Evolutionary conservation across 352 stramenopile genomes (phyloP), one percentile per base, ranked within the genome.

Genomic region (Pythium vanterpoolii): DNA sequence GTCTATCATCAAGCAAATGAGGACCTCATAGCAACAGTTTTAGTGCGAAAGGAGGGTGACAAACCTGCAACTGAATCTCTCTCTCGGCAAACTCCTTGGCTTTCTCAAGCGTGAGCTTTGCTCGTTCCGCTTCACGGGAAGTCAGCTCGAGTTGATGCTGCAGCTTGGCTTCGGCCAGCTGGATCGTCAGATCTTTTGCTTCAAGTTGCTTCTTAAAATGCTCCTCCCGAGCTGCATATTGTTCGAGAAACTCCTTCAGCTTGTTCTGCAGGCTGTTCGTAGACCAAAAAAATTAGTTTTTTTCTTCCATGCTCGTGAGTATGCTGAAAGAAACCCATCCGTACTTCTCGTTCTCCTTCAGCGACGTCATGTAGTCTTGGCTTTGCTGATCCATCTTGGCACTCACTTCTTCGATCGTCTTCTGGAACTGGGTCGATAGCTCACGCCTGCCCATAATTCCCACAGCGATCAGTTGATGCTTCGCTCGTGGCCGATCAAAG

Each of bases 311-410:
- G 5, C 23, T 11, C 21, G n/a, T 21, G 44, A 36, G 16, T 16
- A 14, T 31, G 10, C 13, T 24, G 1, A 31, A 7, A 43, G 7
- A 44, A 19, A 31, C 10, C 23, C 10, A 31, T 10, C 30, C 72
- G 38, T 69, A 90, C 79, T 66, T 85, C 61, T 95, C 86, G 52
- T 95, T 95, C 45, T 95, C 86, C 61, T 91, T 83, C 24, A 95
- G 63, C 8, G 86, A 90, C 4, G 78, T 63, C 49, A 95, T 76
- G 62, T 95, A 93, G 65, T 95, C 86, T 24, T 92, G 74, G 33
- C 79, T 73, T 51, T 95, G 83, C 42, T 92, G 76, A 33, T 95
- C 86, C 86, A 95, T 95, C 64, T 93, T 95, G n/a, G 70, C 58
- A 65, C 86, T 91, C 45, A 95, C 86, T 70, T 93, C 83, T 62